Evolutionary conservation across 129 eudicot species (phyloP), one percentile per base, ranked within the genome.

Genomic region (Pulicaria dysenterica): DNA sequence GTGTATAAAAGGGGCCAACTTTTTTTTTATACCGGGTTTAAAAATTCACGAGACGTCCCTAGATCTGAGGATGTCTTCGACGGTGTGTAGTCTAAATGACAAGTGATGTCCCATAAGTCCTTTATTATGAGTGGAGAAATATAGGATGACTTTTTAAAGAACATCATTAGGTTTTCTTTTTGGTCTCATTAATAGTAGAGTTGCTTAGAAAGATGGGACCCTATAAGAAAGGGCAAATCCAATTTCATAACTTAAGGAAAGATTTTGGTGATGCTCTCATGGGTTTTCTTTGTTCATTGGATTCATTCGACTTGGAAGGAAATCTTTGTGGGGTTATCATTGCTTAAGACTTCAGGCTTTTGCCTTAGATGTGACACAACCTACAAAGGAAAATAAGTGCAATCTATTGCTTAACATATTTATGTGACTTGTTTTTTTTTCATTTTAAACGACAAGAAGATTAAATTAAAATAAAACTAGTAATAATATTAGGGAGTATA

Each of bases 191-290:
- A 51, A 10, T 54, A 41, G 62, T 54, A 64, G 47, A 74, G 44
- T 64, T 81, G 63, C 44, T 31, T 55, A 53, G 45, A n/a, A n/a
- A n/a, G n/a, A 71, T 15, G 79, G 85, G 81, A 50, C 78, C 79
- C 47, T 68, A 58, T 70, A 59, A 69, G 69, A 79, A 81, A 84
- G 71, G 83, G 55, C 61, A 70, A 45, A 59, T 81, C 82, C 83
- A 81, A 59, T 59, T 51, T 81, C 62, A 65, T 55, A 60, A 70
- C 48, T 62, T 59, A 51, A 72, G 73, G 83, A 71, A 75, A 63
- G 56, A 64, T 47, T 74, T 58, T 78, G 85, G 55, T 82, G 78
- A 76, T 80, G 83, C 43, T 60, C 56, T 44, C 17, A 7, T 44
- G 46, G 40, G 45, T 14, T 81, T 76, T 53, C 58, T 58, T 31